Percentiles rank a stretch among this genome's conserved stretches.
Conservation (phyloP, 192 early-diverging fungal genomes). For the Backusella tarrabulga region DNA sequence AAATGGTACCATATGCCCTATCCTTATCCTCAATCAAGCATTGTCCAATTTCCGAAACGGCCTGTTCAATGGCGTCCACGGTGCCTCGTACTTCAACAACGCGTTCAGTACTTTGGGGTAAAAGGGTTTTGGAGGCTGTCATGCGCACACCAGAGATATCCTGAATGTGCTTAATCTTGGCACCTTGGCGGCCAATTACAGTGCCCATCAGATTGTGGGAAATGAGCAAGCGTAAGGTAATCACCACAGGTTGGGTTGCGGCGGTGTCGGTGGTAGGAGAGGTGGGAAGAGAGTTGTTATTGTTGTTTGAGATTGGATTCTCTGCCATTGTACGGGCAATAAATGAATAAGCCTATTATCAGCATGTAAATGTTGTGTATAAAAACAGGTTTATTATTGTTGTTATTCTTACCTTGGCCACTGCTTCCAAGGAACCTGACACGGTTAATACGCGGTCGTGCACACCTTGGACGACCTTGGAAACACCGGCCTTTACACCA, state of each 20-base stretch:
- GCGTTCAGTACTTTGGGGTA: conserved; percentile 92
- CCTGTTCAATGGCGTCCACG: conserved; percentile 80
- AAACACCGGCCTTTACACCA: conserved; percentile 89
- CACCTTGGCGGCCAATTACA: conserved; percentile 90
- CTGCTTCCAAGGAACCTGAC: conserved; percentile 62
- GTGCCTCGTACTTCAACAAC: conserved; percentile 84
- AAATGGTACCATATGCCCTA: conserved; percentile 75
- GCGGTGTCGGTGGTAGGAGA: conserved; percentile 47
- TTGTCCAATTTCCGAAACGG: conserved; percentile 82
- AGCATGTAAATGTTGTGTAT: background rate
- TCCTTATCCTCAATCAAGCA: conserved; percentile 83
- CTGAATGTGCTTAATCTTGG: conserved; percentile 95
- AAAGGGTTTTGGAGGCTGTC: conserved; percentile 85
- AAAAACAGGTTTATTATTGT: background rate
- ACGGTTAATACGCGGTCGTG: conserved; percentile 81
- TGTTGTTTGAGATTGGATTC: conserved; percentile 60
- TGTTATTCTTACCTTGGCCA: conserved; percentile 53
- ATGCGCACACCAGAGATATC: conserved; percentile 80
- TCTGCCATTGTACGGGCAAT: conserved; percentile 77
- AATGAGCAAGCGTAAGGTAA: conserved; percentile 80
- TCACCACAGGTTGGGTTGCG: conserved; percentile 44
- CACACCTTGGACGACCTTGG: conserved; percentile 83
- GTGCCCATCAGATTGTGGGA: conserved; percentile 87
- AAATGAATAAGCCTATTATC: conserved; percentile 71
- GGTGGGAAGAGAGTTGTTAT: conserved; percentile 44